Base-by-base conservation (phyloP, 2,329 filamentous ascomycete genomes). In the Truncatella angustata region DNA sequence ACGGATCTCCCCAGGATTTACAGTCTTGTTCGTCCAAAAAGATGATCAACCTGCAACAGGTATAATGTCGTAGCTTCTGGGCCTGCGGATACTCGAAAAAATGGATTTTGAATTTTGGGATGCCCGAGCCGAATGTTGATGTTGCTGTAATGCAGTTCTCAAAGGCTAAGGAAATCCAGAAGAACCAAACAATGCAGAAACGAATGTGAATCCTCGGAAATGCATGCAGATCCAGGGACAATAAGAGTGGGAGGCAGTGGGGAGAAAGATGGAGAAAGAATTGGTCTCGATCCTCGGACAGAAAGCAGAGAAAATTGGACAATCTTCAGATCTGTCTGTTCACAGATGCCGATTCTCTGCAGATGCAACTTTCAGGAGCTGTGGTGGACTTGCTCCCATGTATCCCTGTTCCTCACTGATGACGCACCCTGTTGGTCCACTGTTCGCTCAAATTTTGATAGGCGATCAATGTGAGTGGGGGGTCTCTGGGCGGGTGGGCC, bases 361-460 rank as follows among this genome's bases (percentile, higher is more conserved):
- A 28, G 28, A 14, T 32, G 48, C 36, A 40, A 18, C 36, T 20
- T 24, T 40, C 36, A 40, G 36, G 47, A 39, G 37, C 47, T 40
- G 18, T 24, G 28, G 40, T 44, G 40, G n/a, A n/a, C n/a, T n/a
- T n/a, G 40, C 12, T 44, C 23, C 23, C 40, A 23, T 40, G 12
- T 6, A 14, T n/a, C 30, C 34, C 35, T 14, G 36, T 20, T 20
- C 24, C 21, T 26, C n/a, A 34, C 30, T 20, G 34, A 45, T 46
- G 43, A 46, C 43, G 43, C 43, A 42, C 49, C 18, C 34, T n/a
- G 32, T 16, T 14, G 49, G 34, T 24, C 49, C 49, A 51, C 49
- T n/a, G 34, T 14, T 34, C 23, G 49, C 34, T 51, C 49, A 47
- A 46, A 32, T 51, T 51, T 46, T 51, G 49, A 51, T 46, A 51